Base-by-base conservation (phyloP, 192 early-diverging fungal genomes). In the Diversispora eburnea region DNA sequence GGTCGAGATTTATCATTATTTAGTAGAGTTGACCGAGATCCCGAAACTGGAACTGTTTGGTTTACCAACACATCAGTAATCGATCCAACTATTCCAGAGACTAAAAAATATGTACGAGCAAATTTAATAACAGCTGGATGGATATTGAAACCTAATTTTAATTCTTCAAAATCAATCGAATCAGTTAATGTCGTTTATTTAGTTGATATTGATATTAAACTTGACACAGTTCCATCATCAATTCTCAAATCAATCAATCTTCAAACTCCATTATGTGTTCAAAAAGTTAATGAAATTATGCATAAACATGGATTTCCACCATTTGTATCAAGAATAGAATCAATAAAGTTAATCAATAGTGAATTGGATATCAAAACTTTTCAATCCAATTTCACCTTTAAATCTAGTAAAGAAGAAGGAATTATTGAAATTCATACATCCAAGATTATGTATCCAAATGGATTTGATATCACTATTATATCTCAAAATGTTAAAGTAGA, bases 261-360 rank as follows among this genome's bases (percentile, higher is more conserved):
- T 20, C 82, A 84, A 65, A 84, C 83, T 55, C 85, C 83, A 59
- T 71, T 81, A 22, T 80, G 80, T 43, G 74, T 88, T 17, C 43
- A 67, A 48, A 78, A 80, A 3, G 58, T 86, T 19, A 74, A 81
- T 47, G 80, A 84, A 3, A 83, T 82, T 22, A 56, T 88, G 9
- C 59, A 77, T 49, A 78, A 80, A 42, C 64, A 58, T 54, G 86
- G 86, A 25, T 86, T 79, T 71, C 86, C 86, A 19, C 86, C 86
- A 33, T 33, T 12, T 88, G 84, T 73, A 78, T 85, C 5, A 76
- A 80, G 4, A 76, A 80, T 19, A 79, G 83, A 6, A 80, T 83
- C 25, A 81, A 82, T 6, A 81, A 77, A 33, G 66, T 33, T 85
- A 3, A 78, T 81, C 13, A 59, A 82, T 47, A 81, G 83, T 39